Evolutionary conservation across 164 flowering plant species (phyloP).

Genomic region (Macadamia integrifolia): DNA sequence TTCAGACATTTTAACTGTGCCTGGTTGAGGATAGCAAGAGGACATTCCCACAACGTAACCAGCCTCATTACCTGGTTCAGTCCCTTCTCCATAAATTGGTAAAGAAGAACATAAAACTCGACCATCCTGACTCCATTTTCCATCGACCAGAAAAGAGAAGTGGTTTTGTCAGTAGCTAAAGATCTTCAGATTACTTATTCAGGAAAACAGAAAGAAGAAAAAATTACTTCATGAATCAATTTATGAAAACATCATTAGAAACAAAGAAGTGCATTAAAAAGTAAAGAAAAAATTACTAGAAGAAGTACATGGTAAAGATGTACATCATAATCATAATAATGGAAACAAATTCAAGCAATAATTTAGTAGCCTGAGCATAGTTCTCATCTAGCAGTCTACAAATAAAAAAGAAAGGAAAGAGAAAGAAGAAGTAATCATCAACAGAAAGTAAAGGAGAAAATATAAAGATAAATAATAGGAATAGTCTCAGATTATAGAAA

Average conservation of each 20-base stretch:
- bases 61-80: constrained; percentile 64
- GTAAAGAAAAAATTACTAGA: background rate
- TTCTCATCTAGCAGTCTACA: background rate
- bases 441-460: too few relatives aligned
- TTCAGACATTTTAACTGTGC: constrained; percentile 45
- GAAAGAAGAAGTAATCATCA: too few relatives aligned
- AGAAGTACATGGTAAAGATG: too few relatives aligned
- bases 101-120: constrained; percentile 60
- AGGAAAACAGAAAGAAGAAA: background rate
- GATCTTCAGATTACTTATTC: background rate
- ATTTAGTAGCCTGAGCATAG: too few relatives aligned
- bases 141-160: constrained; percentile 7
- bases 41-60: constrained; percentile 92
- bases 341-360: too few relatives aligned
- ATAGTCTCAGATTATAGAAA: background rate
- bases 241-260: background rate
- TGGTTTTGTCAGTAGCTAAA: background rate
- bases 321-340: too few relatives aligned
- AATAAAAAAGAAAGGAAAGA: background rate
- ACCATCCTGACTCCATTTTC: constrained; percentile 48
- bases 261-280: background rate
- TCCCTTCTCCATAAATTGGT: constrained; percentile 68
- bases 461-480: background rate
- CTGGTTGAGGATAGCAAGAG: constrained; percentile 74
- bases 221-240: background rate